These are phyloP conservation scores for Ophiostoma perfectum DNA, from an alignment of 2,329 filamentous ascomycete species.

Conservation along the genomic window DNA sequence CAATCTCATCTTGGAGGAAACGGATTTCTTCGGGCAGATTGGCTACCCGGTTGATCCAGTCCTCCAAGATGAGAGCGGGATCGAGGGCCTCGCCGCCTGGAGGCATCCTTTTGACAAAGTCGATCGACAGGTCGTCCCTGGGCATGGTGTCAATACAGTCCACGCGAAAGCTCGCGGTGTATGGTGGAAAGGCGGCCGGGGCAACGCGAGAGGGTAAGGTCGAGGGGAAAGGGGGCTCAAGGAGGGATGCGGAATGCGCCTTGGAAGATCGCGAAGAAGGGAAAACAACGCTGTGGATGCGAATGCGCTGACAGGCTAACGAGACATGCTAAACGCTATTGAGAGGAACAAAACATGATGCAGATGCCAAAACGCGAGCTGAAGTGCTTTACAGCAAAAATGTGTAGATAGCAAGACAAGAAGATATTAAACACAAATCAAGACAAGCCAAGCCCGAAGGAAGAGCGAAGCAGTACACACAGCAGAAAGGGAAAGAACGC, in stretches of 20 bases:
- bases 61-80: conserved; percentile 66
- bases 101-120: conserved; percentile 63
- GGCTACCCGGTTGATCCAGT: conserved; percentile 68
- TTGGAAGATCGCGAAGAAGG: not conserved
- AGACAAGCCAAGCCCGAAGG: not conserved
- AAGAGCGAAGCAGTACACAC: conserved; percentile 5
- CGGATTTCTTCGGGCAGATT: conserved; percentile 78
- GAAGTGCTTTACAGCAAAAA: not conserved
- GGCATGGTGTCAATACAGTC: conserved; percentile 46
- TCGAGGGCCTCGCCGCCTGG: conserved; percentile 55
- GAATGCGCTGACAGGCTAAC: conserved; percentile 4
- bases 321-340: conserved; percentile 9
- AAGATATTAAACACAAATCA: too few species aligned
- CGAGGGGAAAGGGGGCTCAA: not conserved
- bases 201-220: not conserved
- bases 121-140: conserved; percentile 67
- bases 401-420: not conserved
- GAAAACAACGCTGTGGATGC: conserved; percentile 1
- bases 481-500: conserved; percentile 13
- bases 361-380: conserved; percentile 5
- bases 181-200: not conserved
- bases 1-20: conserved; percentile 77
- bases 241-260: not conserved
- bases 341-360: conserved; percentile 11
- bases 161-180: conserved; percentile 3